Conservation (phyloP, 75 land plant genomes). For the Pinus tabuliformis region DNA sequence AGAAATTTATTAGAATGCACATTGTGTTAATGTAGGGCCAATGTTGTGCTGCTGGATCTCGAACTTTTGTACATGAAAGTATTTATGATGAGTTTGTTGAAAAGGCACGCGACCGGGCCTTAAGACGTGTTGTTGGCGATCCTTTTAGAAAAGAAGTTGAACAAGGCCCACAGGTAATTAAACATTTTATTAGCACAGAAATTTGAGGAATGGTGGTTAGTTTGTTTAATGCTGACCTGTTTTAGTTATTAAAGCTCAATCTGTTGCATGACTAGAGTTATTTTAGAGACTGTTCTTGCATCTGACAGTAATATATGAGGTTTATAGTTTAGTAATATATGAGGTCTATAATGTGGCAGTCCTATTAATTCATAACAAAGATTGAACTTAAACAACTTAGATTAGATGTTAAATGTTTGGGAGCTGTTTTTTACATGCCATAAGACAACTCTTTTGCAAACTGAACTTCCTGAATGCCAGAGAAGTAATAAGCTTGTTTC, state of each 20-base stretch:
- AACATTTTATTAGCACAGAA: too few relatives aligned
- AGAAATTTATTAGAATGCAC: not conserved
- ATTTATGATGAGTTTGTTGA: constrained; percentile 56
- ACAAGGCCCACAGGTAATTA: constrained; percentile 51
- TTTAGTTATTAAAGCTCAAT: not conserved
- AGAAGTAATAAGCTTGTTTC: too few relatives aligned
- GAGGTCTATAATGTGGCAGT: too few relatives aligned
- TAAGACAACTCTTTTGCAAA: too few relatives aligned
- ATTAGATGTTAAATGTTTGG: too few relatives aligned
- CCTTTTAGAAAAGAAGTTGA: constrained; percentile 48
- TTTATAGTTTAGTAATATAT: not conserved
- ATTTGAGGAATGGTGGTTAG: too few relatives aligned
- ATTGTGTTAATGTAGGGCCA: constrained; percentile 26
- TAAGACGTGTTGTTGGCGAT: constrained; percentile 48
- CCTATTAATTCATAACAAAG: too few relatives aligned
- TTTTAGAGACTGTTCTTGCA: not conserved
- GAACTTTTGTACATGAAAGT: constrained; percentile 57
- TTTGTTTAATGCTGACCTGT: too few relatives aligned
- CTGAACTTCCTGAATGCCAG: too few relatives aligned
- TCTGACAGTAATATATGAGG: not conserved
- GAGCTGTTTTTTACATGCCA: too few relatives aligned
- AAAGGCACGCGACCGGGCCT: constrained; percentile 36
- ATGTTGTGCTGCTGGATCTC: constrained; percentile 55
- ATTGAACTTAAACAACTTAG: too few relatives aligned
- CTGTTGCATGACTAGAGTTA: not conserved